A percentile compares a stretch with the other conserved stretches of the same genome.
Evolutionary conservation across 768 basidiomycete species (phyloP).

Genomic region (Terana coerulea): DNA sequence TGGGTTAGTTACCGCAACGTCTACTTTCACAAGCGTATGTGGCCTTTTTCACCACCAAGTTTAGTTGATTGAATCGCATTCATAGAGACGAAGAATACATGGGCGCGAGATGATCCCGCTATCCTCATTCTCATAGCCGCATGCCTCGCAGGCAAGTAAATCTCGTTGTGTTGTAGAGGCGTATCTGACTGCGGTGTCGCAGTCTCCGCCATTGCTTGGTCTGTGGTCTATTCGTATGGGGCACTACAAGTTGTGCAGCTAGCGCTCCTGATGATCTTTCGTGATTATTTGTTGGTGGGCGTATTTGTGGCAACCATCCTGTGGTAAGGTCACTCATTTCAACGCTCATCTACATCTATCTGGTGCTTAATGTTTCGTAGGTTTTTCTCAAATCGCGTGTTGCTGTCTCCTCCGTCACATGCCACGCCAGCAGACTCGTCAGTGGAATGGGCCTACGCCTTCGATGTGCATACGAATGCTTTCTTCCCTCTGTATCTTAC

Average conservation of each 20-base stretch:
- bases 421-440: conserved; percentile 63
- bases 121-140: conserved; percentile 83
- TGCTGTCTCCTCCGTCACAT: conserved; percentile 70
- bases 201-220: conserved; percentile 88
- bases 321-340: conserved; percentile 46
- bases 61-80: conserved; percentile 5
- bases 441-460: conserved; percentile 93
- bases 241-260: conserved; percentile 54
- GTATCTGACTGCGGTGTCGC: neutral
- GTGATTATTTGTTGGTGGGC: conserved; percentile 84
- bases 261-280: conserved; percentile 77
- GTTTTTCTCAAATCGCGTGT: conserved; percentile 67
- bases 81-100: conserved; percentile 94
- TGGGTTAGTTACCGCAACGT: conserved; percentile 82
- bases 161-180: neutral
- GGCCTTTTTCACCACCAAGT: neutral
- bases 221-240: conserved; percentile 71
- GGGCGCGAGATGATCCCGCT: conserved; percentile 97
- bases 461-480: conserved; percentile 95
- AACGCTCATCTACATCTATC: neutral
- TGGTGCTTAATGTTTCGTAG: conserved; percentile 29
- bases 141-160: conserved; percentile 65
- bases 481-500: conserved; percentile 94
- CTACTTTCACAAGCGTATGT: conserved; percentile 93
- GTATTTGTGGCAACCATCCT: conserved; percentile 69